Evolutionary conservation across 192 early-diverging fungal species (phyloP), one percentile per base, ranked within the genome.

Genomic region (Jimgerdemannia flammicorona): DNA sequence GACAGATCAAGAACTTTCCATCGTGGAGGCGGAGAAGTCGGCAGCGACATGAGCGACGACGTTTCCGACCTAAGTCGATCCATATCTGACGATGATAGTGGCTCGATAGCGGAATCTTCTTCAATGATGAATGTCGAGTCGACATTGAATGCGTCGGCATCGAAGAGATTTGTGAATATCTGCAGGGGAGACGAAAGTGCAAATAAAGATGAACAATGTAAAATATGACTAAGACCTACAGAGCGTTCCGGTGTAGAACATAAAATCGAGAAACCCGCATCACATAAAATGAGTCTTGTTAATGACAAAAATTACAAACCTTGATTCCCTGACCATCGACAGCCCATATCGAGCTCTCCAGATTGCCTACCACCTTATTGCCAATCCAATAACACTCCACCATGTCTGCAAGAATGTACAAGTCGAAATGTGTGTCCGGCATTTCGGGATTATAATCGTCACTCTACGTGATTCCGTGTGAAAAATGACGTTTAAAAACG

Each of bases 361-460:
- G 73, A 43, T 84, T 85, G 59, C 82, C 84, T n/a, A 88, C 64
- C 19, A 85, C 82, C 49, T 84, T 84, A 14, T 83, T 80, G 0
- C 88, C 87, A 39, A 91, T 85, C 92, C 93, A 95, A 79, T 92
- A 93, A 78, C 86, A 91, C 76, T 95, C 94, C 11, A 92, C 80
- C 59, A 87, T 86, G 20, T 90, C 86, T 6, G 86, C 75, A 20
- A 95, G 69, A 42, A 79, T 74, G 17, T 86, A 80, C 18, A 86
- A 73, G 66, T 91, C 84, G 44, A 79, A 83, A 75, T 78, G 77
- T 17, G 42, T 9, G 49, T 72, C 54, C 39, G 64, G 77, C 17
- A 17, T 9, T 19, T 72, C 54, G 8, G 64, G 66, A 43, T 70
- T 74, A 72, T 75, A 43, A 19, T 75, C 66, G 67, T 79, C 73